These are phyloP conservation scores for Ophiostoma sp. DNA, from an alignment of 2,329 filamentous ascomycete species.

Conservation along the genomic window DNA sequence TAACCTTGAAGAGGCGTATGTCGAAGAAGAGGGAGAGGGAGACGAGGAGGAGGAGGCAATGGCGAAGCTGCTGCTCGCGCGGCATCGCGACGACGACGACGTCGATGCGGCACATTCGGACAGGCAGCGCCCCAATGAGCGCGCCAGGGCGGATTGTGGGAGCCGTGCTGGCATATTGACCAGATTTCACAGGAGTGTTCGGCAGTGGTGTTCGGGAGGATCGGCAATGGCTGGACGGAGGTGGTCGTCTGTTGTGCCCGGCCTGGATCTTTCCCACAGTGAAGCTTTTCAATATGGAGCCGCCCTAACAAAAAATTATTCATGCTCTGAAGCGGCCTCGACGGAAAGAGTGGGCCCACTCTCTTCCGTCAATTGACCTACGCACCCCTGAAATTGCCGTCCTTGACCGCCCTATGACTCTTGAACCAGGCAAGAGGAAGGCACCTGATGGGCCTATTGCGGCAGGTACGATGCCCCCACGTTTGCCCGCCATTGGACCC, in stretches of 20 bases:
- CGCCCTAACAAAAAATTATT: background rate
- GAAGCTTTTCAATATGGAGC: slow-evolving; percentile 17
- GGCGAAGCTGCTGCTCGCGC: background rate
- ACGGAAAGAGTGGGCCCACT: background rate
- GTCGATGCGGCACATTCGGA: slow-evolving; percentile 17
- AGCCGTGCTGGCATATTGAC: slow-evolving; percentile 22
- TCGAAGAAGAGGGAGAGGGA: background rate
- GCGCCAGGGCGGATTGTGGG: background rate
- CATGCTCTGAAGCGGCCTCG: background rate
- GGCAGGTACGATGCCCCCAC: slow-evolving; percentile 15
- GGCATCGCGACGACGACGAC: background rate
- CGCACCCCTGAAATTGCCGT: slow-evolving; percentile 23
- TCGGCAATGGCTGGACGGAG: slow-evolving; percentile 4
- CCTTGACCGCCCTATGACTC: slow-evolving; percentile 24
- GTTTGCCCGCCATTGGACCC: slow-evolving; percentile 14
- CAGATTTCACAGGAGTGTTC: background rate
- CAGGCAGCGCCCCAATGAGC: slow-evolving; percentile 22
- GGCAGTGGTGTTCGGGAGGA: background rate
- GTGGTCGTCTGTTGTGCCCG: slow-evolving; percentile 7
- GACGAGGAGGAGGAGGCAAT: background rate
- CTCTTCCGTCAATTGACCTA: slow-evolving; percentile 3
- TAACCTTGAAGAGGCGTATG: slow-evolving; percentile 14
- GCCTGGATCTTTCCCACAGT: slow-evolving; percentile 5
- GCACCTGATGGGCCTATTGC: background rate
- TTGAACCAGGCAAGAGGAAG: background rate